Percentiles rank a stretch among this genome's conserved stretches.
Evolutionary conservation across 345 rosid genomes (phyloP).

Genomic region (Eucalyptus decipiens): DNA sequence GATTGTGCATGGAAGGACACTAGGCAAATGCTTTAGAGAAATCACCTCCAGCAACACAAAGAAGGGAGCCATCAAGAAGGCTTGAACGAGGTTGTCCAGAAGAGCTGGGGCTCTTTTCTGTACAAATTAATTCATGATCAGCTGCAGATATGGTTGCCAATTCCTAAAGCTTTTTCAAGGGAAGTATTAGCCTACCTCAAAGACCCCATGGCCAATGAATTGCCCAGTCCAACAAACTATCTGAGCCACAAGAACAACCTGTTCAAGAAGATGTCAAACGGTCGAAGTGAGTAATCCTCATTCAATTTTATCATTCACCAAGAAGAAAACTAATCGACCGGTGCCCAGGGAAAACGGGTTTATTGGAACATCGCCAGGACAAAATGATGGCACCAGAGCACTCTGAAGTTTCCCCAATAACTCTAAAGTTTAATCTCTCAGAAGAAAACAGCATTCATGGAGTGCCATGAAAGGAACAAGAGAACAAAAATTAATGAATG

Average conservation of each 20-base stretch:
- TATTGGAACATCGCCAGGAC: neutral
- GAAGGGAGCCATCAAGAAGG: conserved; percentile 58
- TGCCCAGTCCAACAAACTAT: conserved; percentile 55
- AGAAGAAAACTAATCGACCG: neutral
- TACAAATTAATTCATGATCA: neutral
- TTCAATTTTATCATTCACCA: neutral
- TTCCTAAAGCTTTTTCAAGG: neutral
- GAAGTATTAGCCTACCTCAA: conserved; percentile 27
- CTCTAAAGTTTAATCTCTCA: neutral
- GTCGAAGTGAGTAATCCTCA: neutral
- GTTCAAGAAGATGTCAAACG: neutral
- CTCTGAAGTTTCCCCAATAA: neutral
- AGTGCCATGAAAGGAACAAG: neutral
- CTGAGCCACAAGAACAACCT: conserved; percentile 44
- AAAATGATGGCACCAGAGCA: neutral
- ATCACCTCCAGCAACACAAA: conserved; percentile 55
- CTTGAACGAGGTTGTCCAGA: conserved; percentile 44
- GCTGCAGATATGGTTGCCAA: neutral
- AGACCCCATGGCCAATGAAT: conserved; percentile 53
- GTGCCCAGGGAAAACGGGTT: neutral
- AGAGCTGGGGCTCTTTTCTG: conserved; percentile 67
- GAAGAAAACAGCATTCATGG: neutral
- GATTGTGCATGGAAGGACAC: neutral
- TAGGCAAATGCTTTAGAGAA: neutral
- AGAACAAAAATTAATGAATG: neutral